These are phyloP conservation scores for Vitis hybrid DNA, from an alignment of 177 flowering plant species.

Conservation along the genomic window DNA sequence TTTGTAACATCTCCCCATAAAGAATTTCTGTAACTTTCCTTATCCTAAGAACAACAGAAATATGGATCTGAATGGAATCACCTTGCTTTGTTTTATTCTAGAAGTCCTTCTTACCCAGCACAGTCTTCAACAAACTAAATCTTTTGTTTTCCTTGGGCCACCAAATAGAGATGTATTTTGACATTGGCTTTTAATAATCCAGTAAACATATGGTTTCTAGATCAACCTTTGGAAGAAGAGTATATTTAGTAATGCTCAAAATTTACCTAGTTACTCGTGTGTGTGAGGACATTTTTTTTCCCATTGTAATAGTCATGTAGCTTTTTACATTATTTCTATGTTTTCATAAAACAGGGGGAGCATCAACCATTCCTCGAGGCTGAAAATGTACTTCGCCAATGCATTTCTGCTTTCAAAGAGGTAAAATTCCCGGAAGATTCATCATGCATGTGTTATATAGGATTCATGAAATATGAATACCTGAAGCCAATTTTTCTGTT, in stretches of 20 bases:
- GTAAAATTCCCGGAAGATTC: constrained; percentile 19
- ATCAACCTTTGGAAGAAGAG: too few relatives aligned
- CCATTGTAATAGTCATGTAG: not conserved
- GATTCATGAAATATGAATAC: too few relatives aligned
- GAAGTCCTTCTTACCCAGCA: not conserved
- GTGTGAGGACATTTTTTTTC: not conserved
- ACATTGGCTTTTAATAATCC: too few relatives aligned
- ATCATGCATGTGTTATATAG: not conserved
- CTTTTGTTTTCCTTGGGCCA: not conserved
- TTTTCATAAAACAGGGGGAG: constrained; percentile 27
- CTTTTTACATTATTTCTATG: not conserved
- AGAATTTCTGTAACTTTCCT: too few relatives aligned
- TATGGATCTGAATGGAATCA: not conserved
- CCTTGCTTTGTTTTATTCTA: not conserved
- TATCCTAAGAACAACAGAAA: too few relatives aligned
- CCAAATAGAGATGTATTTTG: too few relatives aligned
- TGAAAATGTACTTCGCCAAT: constrained; percentile 47
- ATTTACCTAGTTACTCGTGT: too few relatives aligned
- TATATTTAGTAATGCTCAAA: too few relatives aligned
- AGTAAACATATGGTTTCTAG: too few relatives aligned
- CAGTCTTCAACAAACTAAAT: not conserved
- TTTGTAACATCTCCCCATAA: too few relatives aligned
- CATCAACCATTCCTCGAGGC: constrained; percentile 32
- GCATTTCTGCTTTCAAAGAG: constrained; percentile 64
- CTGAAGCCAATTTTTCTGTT: too few relatives aligned